A percentile compares a stretch with the other conserved stretches of the same genome.
These are phyloP conservation scores for Penicillium sp. DNA, from an alignment of 2,329 filamentous ascomycete species.

Conservation along the genomic window DNA sequence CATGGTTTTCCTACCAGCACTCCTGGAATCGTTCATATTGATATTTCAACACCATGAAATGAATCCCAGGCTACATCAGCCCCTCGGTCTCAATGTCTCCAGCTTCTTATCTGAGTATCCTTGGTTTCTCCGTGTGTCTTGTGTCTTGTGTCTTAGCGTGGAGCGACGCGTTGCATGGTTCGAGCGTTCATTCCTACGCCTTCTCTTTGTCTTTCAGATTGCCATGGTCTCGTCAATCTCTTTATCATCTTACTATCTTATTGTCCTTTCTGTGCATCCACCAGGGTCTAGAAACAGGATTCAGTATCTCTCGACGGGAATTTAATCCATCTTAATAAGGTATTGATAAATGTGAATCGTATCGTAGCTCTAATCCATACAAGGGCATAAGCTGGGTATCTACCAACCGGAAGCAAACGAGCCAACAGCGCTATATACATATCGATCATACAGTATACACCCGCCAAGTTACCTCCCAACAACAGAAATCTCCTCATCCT, in stretches of 20 bases:
- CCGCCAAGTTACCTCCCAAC: not conserved
- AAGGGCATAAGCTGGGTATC: too few species aligned
- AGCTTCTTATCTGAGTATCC: not conserved
- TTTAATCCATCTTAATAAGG: too few species aligned
- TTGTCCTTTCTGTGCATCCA: not conserved
- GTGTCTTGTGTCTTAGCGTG: slow-evolving; percentile 21
- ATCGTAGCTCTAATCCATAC: too few species aligned
- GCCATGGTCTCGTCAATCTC: not conserved
- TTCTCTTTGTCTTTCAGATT: not conserved
- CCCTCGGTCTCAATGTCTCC: not conserved
- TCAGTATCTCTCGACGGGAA: not conserved
- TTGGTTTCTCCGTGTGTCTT: not conserved
- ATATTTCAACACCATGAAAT: not conserved
- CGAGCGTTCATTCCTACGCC: slow-evolving; percentile 15
- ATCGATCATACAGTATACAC: too few species aligned
- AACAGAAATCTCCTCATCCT: slow-evolving; percentile 14
- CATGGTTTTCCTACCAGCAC: not conserved
- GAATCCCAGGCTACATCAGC: not conserved
- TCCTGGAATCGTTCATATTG: not conserved
- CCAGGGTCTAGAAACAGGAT: not conserved
- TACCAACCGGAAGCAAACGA: too few species aligned
- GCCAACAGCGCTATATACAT: too few species aligned
- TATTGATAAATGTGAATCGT: too few species aligned
- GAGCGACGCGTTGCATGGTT: slow-evolving; percentile 23
- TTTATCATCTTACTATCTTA: not conserved